A percentile compares a stretch with the other conserved stretches of the same genome.
Conservation (phyloP, 768 basidiomycete genomes). For the Suillus brevipes region DNA sequence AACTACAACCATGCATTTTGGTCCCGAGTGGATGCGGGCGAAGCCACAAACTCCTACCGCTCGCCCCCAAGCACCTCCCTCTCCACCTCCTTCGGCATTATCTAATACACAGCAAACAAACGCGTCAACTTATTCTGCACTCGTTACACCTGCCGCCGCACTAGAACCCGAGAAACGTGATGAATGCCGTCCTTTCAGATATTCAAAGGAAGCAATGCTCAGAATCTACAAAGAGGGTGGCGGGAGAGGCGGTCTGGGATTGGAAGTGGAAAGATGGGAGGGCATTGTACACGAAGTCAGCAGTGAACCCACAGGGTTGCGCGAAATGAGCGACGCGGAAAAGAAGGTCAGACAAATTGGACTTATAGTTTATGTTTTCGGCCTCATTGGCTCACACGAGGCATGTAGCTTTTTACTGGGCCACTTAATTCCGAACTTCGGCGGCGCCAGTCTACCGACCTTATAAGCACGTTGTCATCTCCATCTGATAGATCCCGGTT, state of each 20-base stretch:
- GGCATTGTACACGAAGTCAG: slow-evolving; percentile 81
- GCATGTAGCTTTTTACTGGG: slow-evolving; percentile 71
- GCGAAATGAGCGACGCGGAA: slow-evolving; percentile 80
- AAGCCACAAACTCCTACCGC: slow-evolving; percentile 57
- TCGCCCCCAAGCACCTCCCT: slow-evolving; percentile 55
- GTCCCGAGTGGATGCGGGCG: slow-evolving; percentile 90
- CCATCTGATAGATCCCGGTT: slow-evolving; percentile 62
- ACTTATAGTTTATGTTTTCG: slow-evolving; percentile 12
- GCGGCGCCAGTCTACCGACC: slow-evolving; percentile 79
- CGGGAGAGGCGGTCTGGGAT: slow-evolving; percentile 68
- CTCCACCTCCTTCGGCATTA: slow-evolving; percentile 52
- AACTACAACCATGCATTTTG: slow-evolving; percentile 81
- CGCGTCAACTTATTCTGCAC: slow-evolving; percentile 71
- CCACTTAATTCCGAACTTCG: slow-evolving; percentile 84
- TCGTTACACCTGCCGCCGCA: slow-evolving; percentile 42
- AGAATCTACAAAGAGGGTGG: slow-evolving; percentile 81
- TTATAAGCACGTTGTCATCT: slow-evolving; percentile 58
- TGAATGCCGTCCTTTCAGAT: slow-evolving; percentile 77
- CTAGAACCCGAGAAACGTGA: slow-evolving; percentile 58
- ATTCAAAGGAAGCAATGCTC: slow-evolving; percentile 83
- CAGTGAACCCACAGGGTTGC: slow-evolving; percentile 69
- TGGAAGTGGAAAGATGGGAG: slow-evolving; percentile 89
- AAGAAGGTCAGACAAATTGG: slow-evolving; percentile 67
- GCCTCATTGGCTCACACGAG: slow-evolving; percentile 29
- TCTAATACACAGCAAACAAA: slow-evolving; percentile 48